Evolutionary conservation across 345 rosid genomes (phyloP), one percentile per base, ranked within the genome.

Genomic region (Mallotus nudiflorus): DNA sequence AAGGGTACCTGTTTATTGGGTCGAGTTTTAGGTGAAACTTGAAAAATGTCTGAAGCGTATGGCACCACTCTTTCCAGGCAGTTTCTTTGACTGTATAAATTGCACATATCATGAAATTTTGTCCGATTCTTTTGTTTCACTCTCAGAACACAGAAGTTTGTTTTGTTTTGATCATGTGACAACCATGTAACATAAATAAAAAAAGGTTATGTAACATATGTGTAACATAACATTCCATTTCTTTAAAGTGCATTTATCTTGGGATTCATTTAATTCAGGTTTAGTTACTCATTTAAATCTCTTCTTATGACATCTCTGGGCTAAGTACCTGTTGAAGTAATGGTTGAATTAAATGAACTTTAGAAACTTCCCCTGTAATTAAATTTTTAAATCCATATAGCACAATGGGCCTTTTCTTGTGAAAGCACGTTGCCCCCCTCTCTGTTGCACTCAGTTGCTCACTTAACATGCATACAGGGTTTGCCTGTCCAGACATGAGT

Each of bases 401-500:
- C 58, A 59, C 13, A 35, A 9, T 20, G 3, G 31, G 20, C 44
- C 31, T 48, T 46, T 48, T 49, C 20, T 59, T 58, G 14, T 40
- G 33, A 22, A 57, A 31, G 46, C 29, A 59, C 40, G 11, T 59
- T 33, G 6, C 61, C 14, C 24, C 50, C 39, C 65, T 61, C 33
- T 60, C 3, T 16, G 18, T n/a, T 22, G 29, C 11, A 49, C 15
- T 10, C 53, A 25, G 0, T 67, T 28, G 19, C 58, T 35, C 14
- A 9, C 37, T 55, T 16, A 40, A 39, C 33, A 45, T 35, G 3
- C 48, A 24, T 54, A 35, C 20, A 9, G 24, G 16, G 40, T 15
- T 20, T 59, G 29, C 12, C 62, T 58, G 53, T 50, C 44, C 31
- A 49, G 65, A 40, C 33, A 89, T 83, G 94, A 76, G 80, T 71